Evolutionary conservation across 1,284 basidiomycete genomes (phyloP).

Genomic region (Phlebopus sp.): DNA sequence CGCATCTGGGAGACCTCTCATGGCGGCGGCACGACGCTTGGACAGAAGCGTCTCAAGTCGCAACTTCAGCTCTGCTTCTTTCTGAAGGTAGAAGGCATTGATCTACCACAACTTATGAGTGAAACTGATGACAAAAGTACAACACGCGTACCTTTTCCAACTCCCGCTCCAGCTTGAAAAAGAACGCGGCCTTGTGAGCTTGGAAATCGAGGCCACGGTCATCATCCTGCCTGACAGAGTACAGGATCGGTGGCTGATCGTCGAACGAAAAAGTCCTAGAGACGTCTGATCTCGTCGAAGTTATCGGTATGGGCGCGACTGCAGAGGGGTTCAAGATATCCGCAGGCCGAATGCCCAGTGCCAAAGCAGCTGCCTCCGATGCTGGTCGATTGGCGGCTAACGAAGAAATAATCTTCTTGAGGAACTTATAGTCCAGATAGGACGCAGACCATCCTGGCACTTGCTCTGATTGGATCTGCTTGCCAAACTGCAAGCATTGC

Average conservation of each 20-base stretch:
- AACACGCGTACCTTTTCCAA: constrained; percentile 80
- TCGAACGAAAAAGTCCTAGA: constrained; percentile 19
- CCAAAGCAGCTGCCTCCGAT: constrained; percentile 85
- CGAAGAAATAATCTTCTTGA: constrained; percentile 99
- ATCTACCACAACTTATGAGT: constrained; percentile 56
- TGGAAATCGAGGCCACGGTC: constrained; percentile 78
- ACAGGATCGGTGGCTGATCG: constrained; percentile 53
- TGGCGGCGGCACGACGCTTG: constrained; percentile 83
- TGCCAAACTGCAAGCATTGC: constrained; percentile 77
- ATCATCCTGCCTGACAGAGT: constrained; percentile 59
- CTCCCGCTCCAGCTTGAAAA: constrained; percentile 98
- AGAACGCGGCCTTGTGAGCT: constrained; percentile 96
- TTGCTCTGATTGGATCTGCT: constrained; percentile 95
- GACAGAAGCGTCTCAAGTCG: constrained; percentile 91
- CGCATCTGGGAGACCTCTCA: constrained; percentile 65
- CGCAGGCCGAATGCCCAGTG: constrained; percentile 76
- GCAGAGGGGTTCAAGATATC: constrained; percentile 42
- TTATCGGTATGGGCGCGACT: constrained; percentile 12
- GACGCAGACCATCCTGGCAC: constrained; percentile 96
- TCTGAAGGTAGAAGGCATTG: constrained; percentile 98
- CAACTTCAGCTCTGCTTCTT: constrained; percentile 93
- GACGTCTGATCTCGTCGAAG: constrained; percentile 7
- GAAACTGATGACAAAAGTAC: background rate
- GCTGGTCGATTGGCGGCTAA: constrained; percentile 87
- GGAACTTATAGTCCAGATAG: constrained; percentile 98